Conservation (phyloP, 441 rosid genomes). For the Erodium moschatum region DNA sequence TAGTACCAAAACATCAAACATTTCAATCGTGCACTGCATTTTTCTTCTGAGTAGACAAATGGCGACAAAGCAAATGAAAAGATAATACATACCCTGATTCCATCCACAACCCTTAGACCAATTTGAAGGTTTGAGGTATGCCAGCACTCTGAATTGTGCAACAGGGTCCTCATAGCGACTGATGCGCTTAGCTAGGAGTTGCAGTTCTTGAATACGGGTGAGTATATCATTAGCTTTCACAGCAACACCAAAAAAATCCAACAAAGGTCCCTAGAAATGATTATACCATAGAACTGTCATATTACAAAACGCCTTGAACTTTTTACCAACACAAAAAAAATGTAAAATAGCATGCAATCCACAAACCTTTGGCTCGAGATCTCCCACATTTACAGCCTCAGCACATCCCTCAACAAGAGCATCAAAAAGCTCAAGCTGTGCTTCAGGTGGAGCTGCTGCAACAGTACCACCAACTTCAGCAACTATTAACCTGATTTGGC, state of each 20-base stretch:
- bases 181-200: constrained; percentile 76
- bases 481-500: constrained; percentile 60
- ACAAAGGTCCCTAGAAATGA: constrained; percentile 64
- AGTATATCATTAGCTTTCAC: constrained; percentile 82
- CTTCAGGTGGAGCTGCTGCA: constrained; percentile 63
- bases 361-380: constrained; percentile 76
- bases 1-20: too few species aligned
- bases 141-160: constrained; percentile 75
- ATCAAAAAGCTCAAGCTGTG: constrained; percentile 84
- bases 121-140: constrained; percentile 89
- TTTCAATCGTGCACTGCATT: too few species aligned
- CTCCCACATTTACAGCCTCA: constrained; percentile 62
- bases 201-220: constrained; percentile 81
- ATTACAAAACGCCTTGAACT: neutral
- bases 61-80: neutral
- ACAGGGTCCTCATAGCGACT: constrained; percentile 71
- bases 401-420: constrained; percentile 77
- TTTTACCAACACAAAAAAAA: too few species aligned
- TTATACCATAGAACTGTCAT: constrained; percentile 15
- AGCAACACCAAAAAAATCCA: constrained; percentile 94
- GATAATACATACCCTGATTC: constrained; percentile 67
- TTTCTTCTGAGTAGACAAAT: neutral
- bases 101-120: constrained; percentile 99
- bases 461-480: constrained; percentile 84
- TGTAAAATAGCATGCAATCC: too few species aligned